Evolutionary conservation across 208 protist genomes (phyloP), one percentile per base, ranked within the genome.

Genomic region (Pavlovales sp.): DNA sequence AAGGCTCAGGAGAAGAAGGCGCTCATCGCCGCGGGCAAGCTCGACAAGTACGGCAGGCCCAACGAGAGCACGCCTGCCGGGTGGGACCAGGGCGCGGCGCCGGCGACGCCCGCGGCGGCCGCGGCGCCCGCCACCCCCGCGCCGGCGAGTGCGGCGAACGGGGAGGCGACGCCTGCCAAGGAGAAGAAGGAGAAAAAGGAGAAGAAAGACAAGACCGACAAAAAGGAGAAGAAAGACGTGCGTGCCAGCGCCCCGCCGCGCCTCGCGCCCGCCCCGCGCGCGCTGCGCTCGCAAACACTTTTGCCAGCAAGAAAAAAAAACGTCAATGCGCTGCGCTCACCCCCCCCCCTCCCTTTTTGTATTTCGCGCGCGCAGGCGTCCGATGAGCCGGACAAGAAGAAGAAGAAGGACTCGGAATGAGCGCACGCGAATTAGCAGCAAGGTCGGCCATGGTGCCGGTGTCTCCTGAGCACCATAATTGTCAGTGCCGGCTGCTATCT

Each of bases 11-110:
- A 97, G 91, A 99, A 99, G 96, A 98, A 99, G 92, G 92, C 93
- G 42, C 93, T 99, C 93, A 98, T 98, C 91, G 94, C 96, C 91
- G 95, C 96, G 38, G 98, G 98, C 84, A 97, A 98, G 83, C 93
- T 99, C 32, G 98, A 99, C 93, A 99, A 99, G 94, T 98, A 98
- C 93, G 98, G 98, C 40, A 94, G 96, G 78, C 94, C 96, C 66
- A 99, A 98, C 92, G 97, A 98, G 79, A 96, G 96, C 81, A 99
- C 98, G 38, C 98, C 98, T 38, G 93, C 90, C 7, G 93, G 97
- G 37, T 99, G 97, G 97, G 98, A 89, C 93, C 96, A 34, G 96
- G 98, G 91, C 97, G 96, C 20, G 44, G 39, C 42, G 87, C 75
- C 85, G 42, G 39, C 32, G 47, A 82, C 38, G 28, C 22, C 76